Evolutionary conservation across 2,329 filamentous ascomycete genomes (phyloP), one percentile per base, ranked within the genome.

Genomic region (Monilinia fructigena): DNA sequence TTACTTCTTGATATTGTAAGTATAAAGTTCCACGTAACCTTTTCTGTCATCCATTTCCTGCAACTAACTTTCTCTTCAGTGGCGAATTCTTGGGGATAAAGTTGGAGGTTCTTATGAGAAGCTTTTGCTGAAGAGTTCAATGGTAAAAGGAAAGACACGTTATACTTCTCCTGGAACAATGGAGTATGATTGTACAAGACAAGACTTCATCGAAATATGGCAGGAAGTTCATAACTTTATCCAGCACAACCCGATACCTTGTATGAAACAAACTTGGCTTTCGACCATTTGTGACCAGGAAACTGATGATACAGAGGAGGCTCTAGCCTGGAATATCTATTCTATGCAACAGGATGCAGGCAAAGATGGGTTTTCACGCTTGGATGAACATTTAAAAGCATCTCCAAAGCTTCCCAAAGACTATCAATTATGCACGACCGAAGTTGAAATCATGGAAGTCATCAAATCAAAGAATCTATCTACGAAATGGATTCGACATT

Each of bases 101-200:
- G 16, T 54, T 35, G 52, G 28, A 20, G 52, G 35, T 10, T 54
- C 52, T 31, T 35, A 54, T 35, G 4, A 12, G 6, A 31, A 31
- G 52, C 52, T 54, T 31, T 31, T 54, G 6, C 26, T 20, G 28
- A 54, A 54, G 20, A 20, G 16, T 4, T 16, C 52, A 18, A 31
- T 35, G 52, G 28, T 28, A 20, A 54, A 54, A 31, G 52, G 26
- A 54, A 20, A 31, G 16, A 54, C 31, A 20, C 52, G 26, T 18
- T 54, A 54, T 31, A 54, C 26, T 54, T 54, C 52, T 54, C 52
- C 52, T 7, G 52, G 52, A 54, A 54, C 52, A 54, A 54, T 31
- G 52, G 52, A 31, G 52, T 54, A 54, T 54, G 52, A 54, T 20
- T 28, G 11, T 18, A 54, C 52, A 16, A 54, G 52, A 54, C 23